phyloP scores from a whole-genome alignment of 352 stramenopile species.

The Phytophthora citricola region DNA sequence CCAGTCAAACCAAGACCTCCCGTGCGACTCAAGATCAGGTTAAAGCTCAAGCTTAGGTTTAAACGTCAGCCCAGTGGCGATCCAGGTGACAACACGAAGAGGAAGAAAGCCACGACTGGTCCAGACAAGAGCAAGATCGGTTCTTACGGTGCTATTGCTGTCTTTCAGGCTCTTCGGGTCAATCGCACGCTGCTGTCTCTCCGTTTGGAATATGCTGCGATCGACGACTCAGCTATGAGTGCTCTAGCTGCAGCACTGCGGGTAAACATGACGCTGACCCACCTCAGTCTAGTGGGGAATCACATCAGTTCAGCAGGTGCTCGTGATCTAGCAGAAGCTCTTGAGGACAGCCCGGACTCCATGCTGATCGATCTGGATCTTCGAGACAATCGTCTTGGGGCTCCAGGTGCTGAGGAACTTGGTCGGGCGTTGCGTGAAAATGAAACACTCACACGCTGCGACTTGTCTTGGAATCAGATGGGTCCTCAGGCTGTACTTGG shows the following conservation, averaged over 20 bases:
- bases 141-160: conserved; percentile 36
- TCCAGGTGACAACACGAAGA: conserved; percentile 4
- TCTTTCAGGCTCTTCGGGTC: conserved; percentile 63
- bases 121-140: conserved; percentile 34
- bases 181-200: conserved; percentile 62
- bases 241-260: conserved; percentile 68
- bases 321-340: conserved; percentile 54
- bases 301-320: conserved; percentile 56
- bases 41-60: conserved; percentile 18
- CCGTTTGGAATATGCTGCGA: conserved; percentile 48
- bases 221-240: conserved; percentile 59
- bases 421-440: conserved; percentile 66
- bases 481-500: conserved; percentile 48
- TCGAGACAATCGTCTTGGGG: conserved; percentile 59
- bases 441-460: conserved; percentile 68
- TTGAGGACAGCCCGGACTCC: conserved; percentile 70
- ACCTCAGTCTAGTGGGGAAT: conserved; percentile 62
- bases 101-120: conserved; percentile 6
- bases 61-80: conserved; percentile 6
- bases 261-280: conserved; percentile 64
- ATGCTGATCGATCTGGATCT: conserved; percentile 67
- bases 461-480: conserved; percentile 76
- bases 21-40: conserved; percentile 13
- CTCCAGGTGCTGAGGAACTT: conserved; percentile 48
- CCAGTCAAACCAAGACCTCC: neutral